phyloP scores from a whole-genome alignment of 1,139 yeast genomes.

The Yamadazyma sp. region DNA sequence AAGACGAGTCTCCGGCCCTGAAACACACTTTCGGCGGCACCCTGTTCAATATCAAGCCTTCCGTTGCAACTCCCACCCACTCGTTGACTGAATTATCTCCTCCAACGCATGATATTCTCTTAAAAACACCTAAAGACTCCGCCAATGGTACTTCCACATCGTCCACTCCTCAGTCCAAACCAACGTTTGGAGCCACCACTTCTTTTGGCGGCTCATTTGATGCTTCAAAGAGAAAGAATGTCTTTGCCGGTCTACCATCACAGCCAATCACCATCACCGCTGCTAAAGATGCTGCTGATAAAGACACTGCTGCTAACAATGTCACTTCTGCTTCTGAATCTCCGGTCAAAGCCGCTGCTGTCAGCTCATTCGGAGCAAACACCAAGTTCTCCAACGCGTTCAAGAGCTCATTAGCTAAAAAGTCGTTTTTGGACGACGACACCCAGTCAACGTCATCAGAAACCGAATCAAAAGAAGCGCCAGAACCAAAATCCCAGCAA shows the following conservation, averaged over 20 bases:
- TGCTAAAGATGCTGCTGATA: slow-evolving; percentile 5
- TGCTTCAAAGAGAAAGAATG: slow-evolving; percentile 30
- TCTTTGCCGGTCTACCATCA: slow-evolving; percentile 28
- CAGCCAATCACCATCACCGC: slow-evolving; percentile 1
- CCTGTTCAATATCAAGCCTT: slow-evolving; percentile 23
- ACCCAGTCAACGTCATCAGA: background rate
- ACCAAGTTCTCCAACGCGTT: slow-evolving; percentile 62
- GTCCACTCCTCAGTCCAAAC: slow-evolving; percentile 18
- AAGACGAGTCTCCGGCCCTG: slow-evolving; percentile 7
- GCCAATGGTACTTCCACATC: slow-evolving; percentile 6
- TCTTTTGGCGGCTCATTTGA: slow-evolving; percentile 52
- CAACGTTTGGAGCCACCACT: slow-evolving; percentile 48
- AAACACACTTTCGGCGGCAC: slow-evolving; percentile 33
- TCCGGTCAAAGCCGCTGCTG: slow-evolving; percentile 7
- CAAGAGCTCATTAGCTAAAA: slow-evolving; percentile 45
- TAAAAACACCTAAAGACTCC: slow-evolving; percentile 14
- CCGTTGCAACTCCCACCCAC: slow-evolving; percentile 21
- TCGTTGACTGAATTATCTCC: slow-evolving; percentile 11
- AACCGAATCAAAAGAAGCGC: slow-evolving; percentile 5
- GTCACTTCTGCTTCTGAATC: no score
- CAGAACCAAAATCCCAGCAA: slow-evolving; percentile 21
- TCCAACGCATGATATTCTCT: background rate
- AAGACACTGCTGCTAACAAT: no score
- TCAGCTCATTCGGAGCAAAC: slow-evolving; percentile 54
- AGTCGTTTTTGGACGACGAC: slow-evolving; percentile 54